Conservation (phyloP, 75 land plant genomes). For the Picea sitchensis region DNA sequence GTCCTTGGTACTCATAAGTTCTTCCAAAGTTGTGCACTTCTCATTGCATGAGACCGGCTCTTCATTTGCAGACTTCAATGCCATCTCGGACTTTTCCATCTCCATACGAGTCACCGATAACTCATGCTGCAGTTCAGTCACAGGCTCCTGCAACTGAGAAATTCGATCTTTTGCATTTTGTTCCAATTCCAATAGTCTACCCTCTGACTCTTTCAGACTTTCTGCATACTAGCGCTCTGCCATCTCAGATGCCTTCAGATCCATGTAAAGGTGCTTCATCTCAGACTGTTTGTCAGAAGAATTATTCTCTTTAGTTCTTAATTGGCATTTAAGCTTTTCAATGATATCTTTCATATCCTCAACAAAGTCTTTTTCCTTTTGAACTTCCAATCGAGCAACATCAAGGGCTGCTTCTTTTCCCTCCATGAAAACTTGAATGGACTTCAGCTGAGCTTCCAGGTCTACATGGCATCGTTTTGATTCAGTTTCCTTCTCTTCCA, state of each 20-base stretch:
- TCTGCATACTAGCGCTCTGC: neutral
- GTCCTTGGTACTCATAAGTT: no score
- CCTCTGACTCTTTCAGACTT: neutral
- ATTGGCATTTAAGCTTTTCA: neutral
- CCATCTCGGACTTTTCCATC: neutral
- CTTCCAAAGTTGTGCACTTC: no score
- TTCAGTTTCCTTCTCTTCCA: neutral
- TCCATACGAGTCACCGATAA: neutral
- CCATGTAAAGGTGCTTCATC: neutral
- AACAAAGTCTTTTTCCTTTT: neutral
- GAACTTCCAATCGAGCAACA: neutral
- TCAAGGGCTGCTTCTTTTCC: neutral
- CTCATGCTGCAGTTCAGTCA: neutral
- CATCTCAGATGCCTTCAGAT: neutral
- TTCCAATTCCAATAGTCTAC: neutral
- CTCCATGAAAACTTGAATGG: neutral
- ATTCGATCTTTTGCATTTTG: neutral
- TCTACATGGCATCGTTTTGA: neutral
- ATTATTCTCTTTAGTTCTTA: conserved; percentile 1
- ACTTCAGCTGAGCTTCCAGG: conserved; percentile 7
- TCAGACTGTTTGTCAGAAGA: neutral
- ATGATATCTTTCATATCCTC: neutral
- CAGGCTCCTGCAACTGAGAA: neutral
- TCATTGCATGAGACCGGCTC: no score
- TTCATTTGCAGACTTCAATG: neutral